phyloP scores from a whole-genome alignment of 2,329 filamentous ascomycete species.

The Rutstroemia sp. region DNA sequence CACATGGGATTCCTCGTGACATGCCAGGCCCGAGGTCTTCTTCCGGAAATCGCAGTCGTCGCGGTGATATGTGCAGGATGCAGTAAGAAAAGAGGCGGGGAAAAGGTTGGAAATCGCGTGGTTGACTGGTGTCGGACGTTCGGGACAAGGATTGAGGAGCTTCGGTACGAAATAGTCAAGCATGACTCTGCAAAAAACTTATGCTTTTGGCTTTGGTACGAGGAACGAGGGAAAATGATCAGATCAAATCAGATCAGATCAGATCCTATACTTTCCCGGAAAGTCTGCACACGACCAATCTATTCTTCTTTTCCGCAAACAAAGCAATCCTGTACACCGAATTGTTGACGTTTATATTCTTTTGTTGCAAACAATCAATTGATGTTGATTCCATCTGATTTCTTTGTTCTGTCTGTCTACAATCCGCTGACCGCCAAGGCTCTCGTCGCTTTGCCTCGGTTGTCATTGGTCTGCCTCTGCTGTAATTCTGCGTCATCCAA shows the following conservation, averaged over 20 bases:
- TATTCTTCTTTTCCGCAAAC: background rate
- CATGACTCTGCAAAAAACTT: background rate
- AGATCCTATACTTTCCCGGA: background rate
- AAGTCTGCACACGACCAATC: background rate
- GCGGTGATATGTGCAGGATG: no score
- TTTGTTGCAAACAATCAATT: conserved; percentile 4
- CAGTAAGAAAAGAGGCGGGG: background rate
- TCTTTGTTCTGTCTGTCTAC: background rate
- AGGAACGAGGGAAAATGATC: background rate
- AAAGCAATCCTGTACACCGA: background rate
- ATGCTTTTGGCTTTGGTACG: background rate
- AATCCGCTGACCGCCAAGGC: background rate
- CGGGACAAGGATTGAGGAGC: conserved; percentile 1
- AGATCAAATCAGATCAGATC: background rate
- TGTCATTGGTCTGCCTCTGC: background rate
- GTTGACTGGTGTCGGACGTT: conserved; percentile 1
- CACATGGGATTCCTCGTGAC: no score
- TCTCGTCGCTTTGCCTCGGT: conserved; percentile 6
- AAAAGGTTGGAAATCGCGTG: background rate
- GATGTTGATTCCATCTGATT: background rate
- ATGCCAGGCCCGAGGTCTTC: no score
- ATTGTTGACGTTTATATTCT: background rate
- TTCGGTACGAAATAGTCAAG: background rate
- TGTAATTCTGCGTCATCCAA: conserved; percentile 6
- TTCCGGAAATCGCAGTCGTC: no score